A percentile compares a stretch with the other conserved stretches of the same genome.
phyloP scores from a whole-genome alignment of 768 basidiomycete species.

The Suillus hirtellus region DNA sequence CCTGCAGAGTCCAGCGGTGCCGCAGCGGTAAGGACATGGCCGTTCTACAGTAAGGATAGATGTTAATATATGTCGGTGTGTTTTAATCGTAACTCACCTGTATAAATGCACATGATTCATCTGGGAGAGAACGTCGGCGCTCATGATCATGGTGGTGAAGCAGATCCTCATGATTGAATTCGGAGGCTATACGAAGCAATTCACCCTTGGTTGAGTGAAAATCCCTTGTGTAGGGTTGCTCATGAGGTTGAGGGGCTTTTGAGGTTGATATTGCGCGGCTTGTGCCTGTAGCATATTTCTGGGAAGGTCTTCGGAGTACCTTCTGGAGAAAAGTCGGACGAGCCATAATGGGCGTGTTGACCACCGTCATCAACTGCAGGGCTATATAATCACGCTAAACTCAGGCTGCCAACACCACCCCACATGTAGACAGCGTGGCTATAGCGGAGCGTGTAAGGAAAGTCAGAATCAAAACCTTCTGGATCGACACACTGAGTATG shows the following conservation, averaged over 20 bases:
- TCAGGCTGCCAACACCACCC: not conserved
- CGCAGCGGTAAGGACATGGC: not conserved
- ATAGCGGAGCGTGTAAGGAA: conserved; percentile 7
- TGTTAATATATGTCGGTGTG: conserved; percentile 1
- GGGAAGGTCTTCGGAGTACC: conserved; percentile 63
- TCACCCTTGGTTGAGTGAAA: conserved; percentile 54
- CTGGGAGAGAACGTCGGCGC: conserved; percentile 7
- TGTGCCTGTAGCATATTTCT: conserved; percentile 45
- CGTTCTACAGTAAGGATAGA: conserved; percentile 11
- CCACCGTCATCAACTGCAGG: not conserved
- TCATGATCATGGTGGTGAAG: not conserved
- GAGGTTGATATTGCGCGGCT: not conserved
- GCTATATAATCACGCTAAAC: not conserved
- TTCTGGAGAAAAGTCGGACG: conserved; percentile 61
- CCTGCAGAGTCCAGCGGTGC: not conserved
- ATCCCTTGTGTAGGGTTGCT: conserved; percentile 33
- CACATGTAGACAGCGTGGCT: not conserved
- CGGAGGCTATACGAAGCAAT: conserved; percentile 47
- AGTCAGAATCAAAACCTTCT: conserved; percentile 9
- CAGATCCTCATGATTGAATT: conserved; percentile 8
- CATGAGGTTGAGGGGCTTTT: not conserved
- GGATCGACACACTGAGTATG: conserved; percentile 4
- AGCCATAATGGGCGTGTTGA: conserved; percentile 37
- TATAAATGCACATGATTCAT: conserved; percentile 15
- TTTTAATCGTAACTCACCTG: conserved; percentile 21